Evolutionary conservation across 768 basidiomycete genomes (phyloP), one percentile per base, ranked within the genome.

Genomic region (Trichaptum fuscoviolaceum): DNA sequence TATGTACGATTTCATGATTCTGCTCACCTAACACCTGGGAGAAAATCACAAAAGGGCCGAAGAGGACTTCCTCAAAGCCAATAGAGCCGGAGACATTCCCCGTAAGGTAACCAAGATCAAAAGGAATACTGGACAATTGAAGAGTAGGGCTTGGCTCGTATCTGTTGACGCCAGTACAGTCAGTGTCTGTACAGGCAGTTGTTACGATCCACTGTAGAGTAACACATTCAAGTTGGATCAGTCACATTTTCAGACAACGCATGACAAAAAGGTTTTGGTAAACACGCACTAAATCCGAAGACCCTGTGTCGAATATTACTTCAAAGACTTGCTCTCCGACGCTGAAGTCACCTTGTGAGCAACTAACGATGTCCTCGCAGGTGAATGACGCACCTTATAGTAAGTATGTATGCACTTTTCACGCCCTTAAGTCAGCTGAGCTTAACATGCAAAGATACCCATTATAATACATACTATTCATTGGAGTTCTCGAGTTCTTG

Each of bases 301-400:
- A 87, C 62, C 85, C 86, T 8, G 86, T 86, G 70, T 86, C 85
- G 30, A 85, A 74, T 4, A 84, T 79, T 24, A 81, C 75, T 71
- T 76, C 75, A 66, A 86, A 80, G 57, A 74, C 67, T 71, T 83
- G 81, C 3, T 75, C 77, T 60, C 81, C 82, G 59, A 83, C 73
- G 35, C 81, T 34, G 59, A 61, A 20, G 8, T 25, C 15, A 20
- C 15, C 20, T 52, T 12, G 42, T 20, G 15, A 52, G 42, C 12
- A 12, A 52, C 20, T 52, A 20, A 2, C 30, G 4, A 30, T 30
- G 4, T 30, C 30, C 30, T 30, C 30, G 30, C 30, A 9, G 57
- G 57, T 26, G 25, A 26, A 26, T 58, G 8, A 9, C 59, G 59
- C 12, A 61, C 59, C 59, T 34, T 61, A 61, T 34, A 15, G 59